Evolutionary conservation across 2,329 filamentous ascomycete species (phyloP), one percentile per base, ranked within the genome.

Genomic region (Aspergillus latus): DNA sequence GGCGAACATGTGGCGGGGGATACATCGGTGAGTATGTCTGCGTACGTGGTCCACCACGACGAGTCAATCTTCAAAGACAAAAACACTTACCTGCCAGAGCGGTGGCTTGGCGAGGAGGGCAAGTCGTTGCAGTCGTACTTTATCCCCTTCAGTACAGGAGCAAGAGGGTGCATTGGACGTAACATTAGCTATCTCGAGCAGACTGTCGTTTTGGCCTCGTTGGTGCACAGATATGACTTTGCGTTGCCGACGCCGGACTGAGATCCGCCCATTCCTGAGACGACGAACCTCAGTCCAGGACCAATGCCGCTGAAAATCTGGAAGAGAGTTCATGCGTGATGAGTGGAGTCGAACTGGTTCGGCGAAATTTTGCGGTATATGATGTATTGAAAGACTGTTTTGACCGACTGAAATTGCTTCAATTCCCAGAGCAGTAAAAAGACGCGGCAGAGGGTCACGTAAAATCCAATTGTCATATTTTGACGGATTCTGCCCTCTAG

Each of bases 101-200:
- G 76, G 8, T 79, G 74, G 74, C 63, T 79, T 1, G 71, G 67
- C 0, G 74, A 74, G 11, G 66, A 75, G 34, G 72, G 67, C 2
- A 76, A 73, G 58, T 65, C 68, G 34, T 61, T 76, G 44, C 72
- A 75, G 59, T 64, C 68, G 4, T 70, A 69, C 15, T 74, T 78
- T 50, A 61, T 76, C 16, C 65, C 75, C 0, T 80, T 80, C 54
- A 68, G 64, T 26, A 66, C 69, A 3, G 74, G 75, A 5, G 69
- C 74, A 3, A 59, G 74, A 2, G 73, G 71, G 4, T 77, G 75
- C 50, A 75, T 77, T 52, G 75, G 74, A 9, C 65, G 74, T 34
- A 76, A 77, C 54, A 75, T 77, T 32, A 68, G 65, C 1, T 74
- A 78, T 52, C 64, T 82, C 7, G 78, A 82, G 62, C 77, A 81